These are phyloP conservation scores for Termitomyces sp. DNA, from an alignment of 768 basidiomycete genomes.

Conservation along the genomic window DNA sequence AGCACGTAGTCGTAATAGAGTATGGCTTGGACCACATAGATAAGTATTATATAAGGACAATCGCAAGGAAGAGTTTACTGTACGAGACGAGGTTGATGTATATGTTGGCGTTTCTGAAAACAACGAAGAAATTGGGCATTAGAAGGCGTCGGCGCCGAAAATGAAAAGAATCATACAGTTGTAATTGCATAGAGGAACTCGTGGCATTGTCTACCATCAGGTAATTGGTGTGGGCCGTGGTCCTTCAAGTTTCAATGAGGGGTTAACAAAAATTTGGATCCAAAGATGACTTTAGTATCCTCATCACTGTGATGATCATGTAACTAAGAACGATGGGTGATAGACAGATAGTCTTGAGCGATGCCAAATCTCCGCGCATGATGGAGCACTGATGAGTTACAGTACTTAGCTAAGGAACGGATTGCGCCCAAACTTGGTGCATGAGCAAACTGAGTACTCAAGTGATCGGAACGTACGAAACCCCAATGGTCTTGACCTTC, in stretches of 20 bases:
- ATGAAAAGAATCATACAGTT: constrained; percentile 7
- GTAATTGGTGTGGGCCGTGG: background rate
- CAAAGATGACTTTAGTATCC: no score
- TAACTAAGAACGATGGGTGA: no score
- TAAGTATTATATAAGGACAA: background rate
- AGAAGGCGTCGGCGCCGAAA: background rate
- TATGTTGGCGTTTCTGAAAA: constrained; percentile 4
- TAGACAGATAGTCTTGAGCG: no score
- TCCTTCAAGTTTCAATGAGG: background rate
- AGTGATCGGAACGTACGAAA: no score
- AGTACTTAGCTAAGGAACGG: no score
- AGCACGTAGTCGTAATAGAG: constrained; percentile 46
- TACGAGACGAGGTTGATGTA: constrained; percentile 13
- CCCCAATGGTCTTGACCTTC: no score
- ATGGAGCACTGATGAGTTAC: no score
- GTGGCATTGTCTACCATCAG: constrained; percentile 2
- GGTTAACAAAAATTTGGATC: no score
- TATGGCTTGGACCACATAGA: constrained; percentile 19
- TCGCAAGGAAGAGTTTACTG: constrained; percentile 5
- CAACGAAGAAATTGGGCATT: background rate
- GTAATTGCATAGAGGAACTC: constrained; percentile 8
- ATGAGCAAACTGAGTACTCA: no score
- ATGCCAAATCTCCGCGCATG: no score
- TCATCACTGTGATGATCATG: no score
- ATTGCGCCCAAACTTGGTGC: no score